Evolutionary conservation across 768 basidiomycete genomes (phyloP), one percentile per base, ranked within the genome.

Genomic region (Glaciozyma antarctica): DNA sequence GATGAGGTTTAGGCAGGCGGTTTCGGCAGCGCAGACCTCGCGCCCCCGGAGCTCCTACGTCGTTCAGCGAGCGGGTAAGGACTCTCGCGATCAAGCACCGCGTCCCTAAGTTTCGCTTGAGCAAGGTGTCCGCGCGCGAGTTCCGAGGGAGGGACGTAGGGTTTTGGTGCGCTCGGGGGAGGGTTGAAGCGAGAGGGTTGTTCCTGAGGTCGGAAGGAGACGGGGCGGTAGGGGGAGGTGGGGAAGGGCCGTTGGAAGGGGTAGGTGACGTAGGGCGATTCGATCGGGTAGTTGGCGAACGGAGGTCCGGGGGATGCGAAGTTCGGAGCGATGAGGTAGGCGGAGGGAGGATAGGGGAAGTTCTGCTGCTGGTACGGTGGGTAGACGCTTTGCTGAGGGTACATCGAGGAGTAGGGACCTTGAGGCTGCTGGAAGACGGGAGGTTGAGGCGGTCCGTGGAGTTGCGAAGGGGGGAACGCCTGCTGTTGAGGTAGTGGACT

Each of bases 1-100:
- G 58, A 15, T 60, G 65, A 8, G 71, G 71, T 32, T 72, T 69
- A 3, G 68, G 21, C n/a, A 4, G 73, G 73, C 43, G 73, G 73
- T 48, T 65, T 64, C 12, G 73, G 73, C 19, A 74, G 38, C 24
- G 66, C 61, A 13, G 51, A 61, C 30, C 66, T 53, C 47, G 44
- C 32, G 19, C 58, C 47, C 12, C 17, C 19, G 16, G 45, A 2
- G 21, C 7, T 12, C 44, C 60, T 13, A 24, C 67, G 7, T 10
- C 28, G 24, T 26, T 52, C 22, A 19, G 16, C 55, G 38, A 47
- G 28, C 56, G 30, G 22, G 52, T 49, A 38, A 51, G 54, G 45
- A 10, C 43, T 55, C 3, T 52, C 58, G 16, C 53, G 54, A 9
- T 51, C 58, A 0, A 32, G 17, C 2, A 54, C 47, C 13, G 63